A percentile compares a stretch with the other conserved stretches of the same genome.
Evolutionary conservation across 495 filamentous ascomycete genomes (phyloP).

Genomic region (Aspergillus bertholletiae): DNA sequence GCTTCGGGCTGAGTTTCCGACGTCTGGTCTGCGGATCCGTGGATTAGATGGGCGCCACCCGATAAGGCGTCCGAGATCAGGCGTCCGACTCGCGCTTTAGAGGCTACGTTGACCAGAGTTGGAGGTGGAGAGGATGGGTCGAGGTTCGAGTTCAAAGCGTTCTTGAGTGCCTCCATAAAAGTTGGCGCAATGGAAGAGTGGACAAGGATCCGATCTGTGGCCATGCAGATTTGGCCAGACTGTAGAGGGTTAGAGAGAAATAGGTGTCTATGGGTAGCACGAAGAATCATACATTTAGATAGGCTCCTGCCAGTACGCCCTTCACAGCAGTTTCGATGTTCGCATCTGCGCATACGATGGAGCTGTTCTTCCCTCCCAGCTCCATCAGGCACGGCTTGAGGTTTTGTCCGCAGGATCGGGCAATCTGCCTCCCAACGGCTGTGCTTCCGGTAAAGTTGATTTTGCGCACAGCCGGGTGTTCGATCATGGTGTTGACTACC

Average conservation of each 20-base stretch:
- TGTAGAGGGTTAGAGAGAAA: slow-evolving; percentile 16
- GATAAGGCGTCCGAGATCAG: slow-evolving; percentile 59
- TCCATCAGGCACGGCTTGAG: slow-evolving; percentile 62
- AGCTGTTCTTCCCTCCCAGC: slow-evolving; percentile 57
- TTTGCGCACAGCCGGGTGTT: slow-evolving; percentile 54
- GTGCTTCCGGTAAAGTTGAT: slow-evolving; percentile 61
- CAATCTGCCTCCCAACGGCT: slow-evolving; percentile 53
- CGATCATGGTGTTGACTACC: slow-evolving; percentile 54
- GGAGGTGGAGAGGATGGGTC: slow-evolving; percentile 44
- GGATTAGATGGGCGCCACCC: slow-evolving; percentile 63
- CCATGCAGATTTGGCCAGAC: slow-evolving; percentile 87
- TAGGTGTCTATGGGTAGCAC: not conserved
- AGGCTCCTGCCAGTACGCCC: slow-evolving; percentile 46
- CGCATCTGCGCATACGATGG: slow-evolving; percentile 56
- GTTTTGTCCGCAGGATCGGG: slow-evolving; percentile 45
- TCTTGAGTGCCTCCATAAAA: slow-evolving; percentile 49
- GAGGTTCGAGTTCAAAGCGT: slow-evolving; percentile 43
- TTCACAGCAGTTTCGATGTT: slow-evolving; percentile 50
- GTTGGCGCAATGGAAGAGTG: slow-evolving; percentile 59
- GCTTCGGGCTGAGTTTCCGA: slow-evolving; percentile 31
- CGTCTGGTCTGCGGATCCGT: slow-evolving; percentile 38
- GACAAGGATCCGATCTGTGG: slow-evolving; percentile 80
- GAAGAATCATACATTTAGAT: slow-evolving; percentile 40
- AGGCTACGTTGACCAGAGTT: slow-evolving; percentile 56
- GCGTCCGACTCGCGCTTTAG: slow-evolving; percentile 59